Base-by-base conservation (phyloP, 2,329 filamentous ascomycete species). In the Xylaria sp. region DNA sequence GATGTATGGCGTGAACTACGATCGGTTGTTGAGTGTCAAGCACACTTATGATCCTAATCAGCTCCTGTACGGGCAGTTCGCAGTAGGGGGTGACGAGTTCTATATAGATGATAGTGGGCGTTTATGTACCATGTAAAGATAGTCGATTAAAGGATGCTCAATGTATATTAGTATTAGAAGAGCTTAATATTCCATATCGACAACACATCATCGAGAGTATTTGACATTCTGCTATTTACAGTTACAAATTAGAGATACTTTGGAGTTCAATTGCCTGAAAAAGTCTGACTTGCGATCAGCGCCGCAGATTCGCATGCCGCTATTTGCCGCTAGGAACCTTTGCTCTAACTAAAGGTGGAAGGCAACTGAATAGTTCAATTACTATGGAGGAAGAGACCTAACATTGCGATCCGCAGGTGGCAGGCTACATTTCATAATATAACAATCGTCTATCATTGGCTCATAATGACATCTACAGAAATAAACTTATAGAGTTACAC, bases 1-100 rank as follows among this genome's bases (percentile, higher is more conserved):
- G 10, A 41, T 70, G 9, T 73, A 72, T 46, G 72, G 71, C 0
- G 44, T 10, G 5, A 71, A 68, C 12, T 74, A 73, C 25, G 28
- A 57, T 28, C 67, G 71, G 5, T 61, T 73, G 23, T 12, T 70
- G 13, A 18, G 52, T 0, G 67, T 74, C 9, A 74, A 74, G 63
- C 25, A 68, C 6, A 64, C 51, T 23, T 72, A 69, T 44, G 72
- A 74, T 48, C 72, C 70, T 3, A 34, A 71, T 41, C 8, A 55
- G 13, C 23, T 70, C 15, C 52, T 68, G 18, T 74, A 63, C 10
- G 68, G 50, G 3, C 65, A 46, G 10, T 60, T 66, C 18, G 60
- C 66, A 2, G 69, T 73, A 1, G 71, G 71, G 5, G 28, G 63
- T n/a, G 71, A 73, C 20, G 50, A 64, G 23, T 58, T 65, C 7